Conservation (phyloP, 345 rosid species). For the Aquilaria sinensis region DNA sequence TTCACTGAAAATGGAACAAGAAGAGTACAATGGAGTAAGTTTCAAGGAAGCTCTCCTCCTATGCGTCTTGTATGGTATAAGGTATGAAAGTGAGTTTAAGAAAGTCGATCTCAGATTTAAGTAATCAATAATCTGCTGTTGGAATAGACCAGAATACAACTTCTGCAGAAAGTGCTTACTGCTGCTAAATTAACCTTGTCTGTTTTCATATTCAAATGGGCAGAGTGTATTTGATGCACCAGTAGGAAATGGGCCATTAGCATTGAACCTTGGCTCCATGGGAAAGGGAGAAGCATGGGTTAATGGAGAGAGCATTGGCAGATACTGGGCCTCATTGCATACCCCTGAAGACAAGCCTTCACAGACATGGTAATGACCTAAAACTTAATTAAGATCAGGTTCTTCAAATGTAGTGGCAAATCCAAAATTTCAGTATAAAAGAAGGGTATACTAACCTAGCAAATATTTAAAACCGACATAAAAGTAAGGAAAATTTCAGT, state of each 20-base stretch:
- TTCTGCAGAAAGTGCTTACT: no score
- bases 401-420: not conserved
- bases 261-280: constrained; percentile 51
- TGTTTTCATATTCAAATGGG: constrained; percentile 5
- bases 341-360: constrained; percentile 42
- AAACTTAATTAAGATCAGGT: no score
- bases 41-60: constrained; percentile 12
- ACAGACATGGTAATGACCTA: constrained; percentile 34
- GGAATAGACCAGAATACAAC: no score
- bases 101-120: no score
- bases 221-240: constrained; percentile 50
- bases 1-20: constrained; percentile 22
- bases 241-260: constrained; percentile 38
- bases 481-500: no score
- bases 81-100: constrained; percentile 24
- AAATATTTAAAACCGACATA: no score
- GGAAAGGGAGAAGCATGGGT: constrained; percentile 73
- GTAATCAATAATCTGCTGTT: no score
- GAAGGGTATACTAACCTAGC: no score
- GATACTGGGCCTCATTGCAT: constrained; percentile 54
- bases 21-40: constrained; percentile 30
- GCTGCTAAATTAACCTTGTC: no score
- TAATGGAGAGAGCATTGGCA: constrained; percentile 55
- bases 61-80: constrained; percentile 45
- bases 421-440: no score